Conservation (phyloP, 768 basidiomycete genomes). For the Psilocybe subaeruginosa region DNA sequence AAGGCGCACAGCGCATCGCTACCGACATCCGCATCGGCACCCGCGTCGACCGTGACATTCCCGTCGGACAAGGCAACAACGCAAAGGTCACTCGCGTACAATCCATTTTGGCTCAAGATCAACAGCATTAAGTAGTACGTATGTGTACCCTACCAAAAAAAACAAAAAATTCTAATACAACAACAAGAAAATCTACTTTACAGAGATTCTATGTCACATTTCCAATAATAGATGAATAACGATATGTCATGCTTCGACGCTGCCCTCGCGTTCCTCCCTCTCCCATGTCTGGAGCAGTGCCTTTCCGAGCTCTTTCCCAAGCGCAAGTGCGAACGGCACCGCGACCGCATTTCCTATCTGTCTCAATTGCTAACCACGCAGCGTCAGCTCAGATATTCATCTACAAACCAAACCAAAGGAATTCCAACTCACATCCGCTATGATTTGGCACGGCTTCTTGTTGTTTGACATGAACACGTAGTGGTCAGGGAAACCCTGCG, state of each 20-base stretch:
- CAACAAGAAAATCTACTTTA: not conserved
- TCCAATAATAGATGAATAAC: slow-evolving; percentile 4
- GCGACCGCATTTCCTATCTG: slow-evolving; percentile 87
- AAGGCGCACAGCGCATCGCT: slow-evolving; percentile 75
- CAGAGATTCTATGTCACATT: not conserved
- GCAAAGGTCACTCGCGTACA: slow-evolving; percentile 81
- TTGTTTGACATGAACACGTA: slow-evolving; percentile 63
- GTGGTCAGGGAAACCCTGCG: slow-evolving; percentile 78
- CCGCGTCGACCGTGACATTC: slow-evolving; percentile 67
- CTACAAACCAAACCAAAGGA: not conserved
- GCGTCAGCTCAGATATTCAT: slow-evolving; percentile 1
- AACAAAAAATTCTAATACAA: not conserved
- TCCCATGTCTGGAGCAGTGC: slow-evolving; percentile 51
- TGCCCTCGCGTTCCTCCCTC: slow-evolving; percentile 43
- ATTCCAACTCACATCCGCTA: slow-evolving; percentile 53
- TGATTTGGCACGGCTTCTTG: slow-evolving; percentile 30
- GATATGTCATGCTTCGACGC: slow-evolving; percentile 38
- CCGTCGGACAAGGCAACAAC: slow-evolving; percentile 72
- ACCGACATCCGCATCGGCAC: slow-evolving; percentile 98
- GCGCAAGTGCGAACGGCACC: slow-evolving; percentile 65
- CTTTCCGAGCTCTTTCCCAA: slow-evolving; percentile 53
- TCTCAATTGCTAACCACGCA: slow-evolving; percentile 56
- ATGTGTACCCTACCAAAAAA: too few species aligned
- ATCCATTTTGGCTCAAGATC: slow-evolving; percentile 64
- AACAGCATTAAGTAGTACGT: not conserved